These are phyloP conservation scores for Tolypocladium tundrense DNA, from an alignment of 2,329 filamentous ascomycete species.

Conservation along the genomic window DNA sequence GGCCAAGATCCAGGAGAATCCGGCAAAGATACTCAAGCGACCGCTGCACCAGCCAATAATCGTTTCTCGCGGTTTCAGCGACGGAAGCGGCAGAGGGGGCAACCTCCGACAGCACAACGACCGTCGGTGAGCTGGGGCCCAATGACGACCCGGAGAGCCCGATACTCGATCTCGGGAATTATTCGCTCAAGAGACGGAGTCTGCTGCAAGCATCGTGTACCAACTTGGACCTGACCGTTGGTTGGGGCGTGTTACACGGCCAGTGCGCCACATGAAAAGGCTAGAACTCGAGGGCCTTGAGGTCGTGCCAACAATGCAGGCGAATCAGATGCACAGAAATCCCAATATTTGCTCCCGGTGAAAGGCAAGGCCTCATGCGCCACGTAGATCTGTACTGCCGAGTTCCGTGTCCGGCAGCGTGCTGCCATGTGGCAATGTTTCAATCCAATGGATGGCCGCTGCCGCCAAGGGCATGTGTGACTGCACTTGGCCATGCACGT, in stretches of 20 bases:
- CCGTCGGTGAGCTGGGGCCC: not conserved
- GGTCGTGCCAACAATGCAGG: not conserved
- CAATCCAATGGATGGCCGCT: conserved; percentile 10
- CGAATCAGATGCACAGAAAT: not conserved
- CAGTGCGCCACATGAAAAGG: not conserved
- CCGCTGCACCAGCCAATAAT: conserved; percentile 46
- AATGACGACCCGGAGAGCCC: not conserved
- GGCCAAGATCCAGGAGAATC: conserved; percentile 33
- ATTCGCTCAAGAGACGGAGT: not conserved
- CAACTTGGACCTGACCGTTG: not conserved
- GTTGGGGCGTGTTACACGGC: not conserved
- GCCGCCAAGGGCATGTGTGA: not conserved
- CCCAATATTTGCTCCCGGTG: not conserved
- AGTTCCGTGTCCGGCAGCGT: conserved; percentile 29
- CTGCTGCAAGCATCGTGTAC: not conserved
- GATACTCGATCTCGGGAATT: not conserved
- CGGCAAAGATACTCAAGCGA: conserved; percentile 41
- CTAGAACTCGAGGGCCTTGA: not conserved
- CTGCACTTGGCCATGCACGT: conserved; percentile 6
- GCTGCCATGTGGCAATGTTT: conserved; percentile 34
- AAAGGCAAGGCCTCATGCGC: not conserved
- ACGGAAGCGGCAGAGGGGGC: conserved; percentile 12
- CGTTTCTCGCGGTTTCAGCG: conserved; percentile 21
- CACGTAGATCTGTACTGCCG: conserved; percentile 6
- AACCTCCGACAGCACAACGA: conserved; percentile 16